A percentile compares a stretch with the other conserved stretches of the same genome.
Conservation (phyloP, 345 rosid genomes). For the Sonneratia alba region DNA sequence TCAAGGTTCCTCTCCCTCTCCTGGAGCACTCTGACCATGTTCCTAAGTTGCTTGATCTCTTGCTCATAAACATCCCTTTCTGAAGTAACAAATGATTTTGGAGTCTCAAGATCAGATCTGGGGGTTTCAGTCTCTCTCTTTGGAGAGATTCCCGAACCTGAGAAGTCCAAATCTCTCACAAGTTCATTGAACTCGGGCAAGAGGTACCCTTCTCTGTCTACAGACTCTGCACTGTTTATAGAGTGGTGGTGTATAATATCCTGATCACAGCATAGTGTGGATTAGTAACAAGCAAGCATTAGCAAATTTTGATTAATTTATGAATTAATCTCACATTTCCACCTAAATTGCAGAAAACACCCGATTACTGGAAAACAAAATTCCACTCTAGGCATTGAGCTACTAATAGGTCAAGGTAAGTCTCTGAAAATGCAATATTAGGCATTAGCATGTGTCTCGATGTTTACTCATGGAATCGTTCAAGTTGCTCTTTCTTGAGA, state of each 20-base stretch:
- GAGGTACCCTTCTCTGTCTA: constrained; percentile 40
- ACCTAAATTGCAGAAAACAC: neutral
- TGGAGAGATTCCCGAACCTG: constrained; percentile 16
- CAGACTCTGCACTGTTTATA: constrained; percentile 24
- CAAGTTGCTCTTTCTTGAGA: neutral
- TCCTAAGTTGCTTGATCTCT: constrained; percentile 50
- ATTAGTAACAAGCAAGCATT: neutral
- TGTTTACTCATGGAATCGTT: neutral
- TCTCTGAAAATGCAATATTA: neutral
- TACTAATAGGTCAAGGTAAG: neutral
- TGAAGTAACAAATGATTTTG: constrained; percentile 25
- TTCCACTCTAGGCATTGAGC: neutral
- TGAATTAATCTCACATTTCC: too few relatives aligned
- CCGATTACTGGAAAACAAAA: neutral
- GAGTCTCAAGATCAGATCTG: constrained; percentile 26
- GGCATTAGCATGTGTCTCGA: neutral
- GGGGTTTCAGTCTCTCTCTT: constrained; percentile 27
- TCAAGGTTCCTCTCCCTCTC: constrained; percentile 77
- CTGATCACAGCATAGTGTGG: neutral
- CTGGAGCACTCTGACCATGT: constrained; percentile 42
- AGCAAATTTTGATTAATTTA: neutral
- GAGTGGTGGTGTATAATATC: constrained; percentile 10
- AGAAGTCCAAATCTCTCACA: constrained; percentile 34
- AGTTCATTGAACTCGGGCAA: constrained; percentile 49
- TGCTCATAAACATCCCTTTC: constrained; percentile 45